A percentile compares a stretch with the other conserved stretches of the same genome.
Evolutionary conservation across 83 land plant species (phyloP).

Genomic region (Isoetes engelmannii): DNA sequence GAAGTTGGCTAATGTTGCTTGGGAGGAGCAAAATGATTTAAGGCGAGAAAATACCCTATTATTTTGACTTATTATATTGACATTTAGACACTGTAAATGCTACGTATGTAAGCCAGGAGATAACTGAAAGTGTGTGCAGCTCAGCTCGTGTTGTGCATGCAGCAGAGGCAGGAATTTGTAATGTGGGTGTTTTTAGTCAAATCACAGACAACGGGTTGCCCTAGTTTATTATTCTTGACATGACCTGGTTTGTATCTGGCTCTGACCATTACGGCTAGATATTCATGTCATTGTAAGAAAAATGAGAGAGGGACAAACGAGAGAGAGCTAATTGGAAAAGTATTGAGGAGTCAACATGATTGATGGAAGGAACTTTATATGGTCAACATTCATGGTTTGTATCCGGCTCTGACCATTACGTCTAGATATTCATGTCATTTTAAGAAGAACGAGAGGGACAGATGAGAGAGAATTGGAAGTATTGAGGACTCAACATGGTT

Average conservation of each 20-base stretch:
- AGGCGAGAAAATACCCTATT: constrained; percentile 36
- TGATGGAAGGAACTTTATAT: too few relatives aligned
- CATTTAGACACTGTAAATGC: neutral
- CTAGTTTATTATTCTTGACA: neutral
- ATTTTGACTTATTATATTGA: neutral
- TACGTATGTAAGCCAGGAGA: constrained; percentile 54
- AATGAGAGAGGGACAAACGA: too few relatives aligned
- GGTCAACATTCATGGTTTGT: too few relatives aligned
- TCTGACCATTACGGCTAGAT: too few relatives aligned
- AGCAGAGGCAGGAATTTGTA: constrained; percentile 70
- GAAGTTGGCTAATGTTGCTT: constrained; percentile 68
- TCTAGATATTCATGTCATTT: too few relatives aligned
- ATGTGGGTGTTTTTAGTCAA: constrained; percentile 62
- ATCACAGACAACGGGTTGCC: constrained; percentile 45
- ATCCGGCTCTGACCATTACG: too few relatives aligned
- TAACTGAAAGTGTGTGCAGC: constrained; percentile 63
- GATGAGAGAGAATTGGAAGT: too few relatives aligned
- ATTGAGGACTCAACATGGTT: too few relatives aligned
- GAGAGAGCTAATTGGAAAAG: too few relatives aligned
- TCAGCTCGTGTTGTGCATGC: constrained; percentile 83
- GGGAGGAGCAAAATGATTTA: constrained; percentile 76
- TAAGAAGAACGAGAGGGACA: too few relatives aligned
- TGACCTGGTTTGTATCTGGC: neutral
- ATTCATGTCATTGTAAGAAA: too few relatives aligned
- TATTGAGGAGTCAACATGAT: too few relatives aligned